Percentiles rank a stretch among this genome's conserved stretches.
These are phyloP conservation scores for Coemansia sp. DNA, from an alignment of 192 early-diverging fungal species.

Conservation along the genomic window DNA sequence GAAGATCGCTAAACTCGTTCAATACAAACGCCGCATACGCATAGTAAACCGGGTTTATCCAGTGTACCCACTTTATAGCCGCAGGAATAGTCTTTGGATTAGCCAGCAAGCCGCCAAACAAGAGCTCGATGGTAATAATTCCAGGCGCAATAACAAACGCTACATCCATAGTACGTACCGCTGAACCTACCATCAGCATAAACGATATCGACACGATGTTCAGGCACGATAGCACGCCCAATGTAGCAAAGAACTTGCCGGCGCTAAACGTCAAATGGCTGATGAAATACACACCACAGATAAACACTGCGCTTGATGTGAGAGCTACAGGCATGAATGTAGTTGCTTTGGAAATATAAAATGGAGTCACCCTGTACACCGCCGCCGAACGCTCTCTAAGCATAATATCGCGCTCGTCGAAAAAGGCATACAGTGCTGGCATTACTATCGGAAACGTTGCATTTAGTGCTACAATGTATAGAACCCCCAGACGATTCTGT, in stretches of 20 bases:
- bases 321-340: constrained; percentile 51
- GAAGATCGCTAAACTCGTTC: constrained; percentile 49
- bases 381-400: constrained; percentile 62
- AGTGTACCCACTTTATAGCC: constrained; percentile 53
- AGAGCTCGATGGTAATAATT: constrained; percentile 41
- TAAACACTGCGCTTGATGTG: constrained; percentile 33
- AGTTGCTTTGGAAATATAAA: constrained; percentile 63
- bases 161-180: constrained; percentile 34
- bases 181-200: constrained; percentile 47
- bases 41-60: constrained; percentile 49
- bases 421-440: constrained; percentile 50
- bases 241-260: constrained; percentile 41
- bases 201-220: constrained; percentile 48
- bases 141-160: constrained; percentile 47
- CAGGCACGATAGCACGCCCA: constrained; percentile 36
- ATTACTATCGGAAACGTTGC: constrained; percentile 60
- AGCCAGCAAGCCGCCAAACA: constrained; percentile 54
- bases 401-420: constrained; percentile 57
- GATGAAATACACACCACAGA: constrained; percentile 44
- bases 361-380: constrained; percentile 61
- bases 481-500: constrained; percentile 52
- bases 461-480: constrained; percentile 54
- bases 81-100: constrained; percentile 43
- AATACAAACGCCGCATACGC: constrained; percentile 44
- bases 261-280: constrained; percentile 35